Base-by-base conservation (phyloP, 441 rosid genomes). In the Euphorbia schlechtendalii region DNA sequence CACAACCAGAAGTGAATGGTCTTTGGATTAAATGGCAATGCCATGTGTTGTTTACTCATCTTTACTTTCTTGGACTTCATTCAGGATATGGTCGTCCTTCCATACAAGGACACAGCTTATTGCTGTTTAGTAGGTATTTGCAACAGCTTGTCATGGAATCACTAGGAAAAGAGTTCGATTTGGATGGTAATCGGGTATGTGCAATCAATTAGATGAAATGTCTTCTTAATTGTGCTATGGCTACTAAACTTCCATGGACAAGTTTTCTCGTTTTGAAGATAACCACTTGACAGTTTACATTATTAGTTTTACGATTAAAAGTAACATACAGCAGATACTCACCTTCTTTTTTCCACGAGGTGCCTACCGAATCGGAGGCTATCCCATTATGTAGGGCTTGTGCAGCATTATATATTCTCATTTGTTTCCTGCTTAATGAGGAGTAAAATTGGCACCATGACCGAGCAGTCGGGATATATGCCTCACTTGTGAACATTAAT, bases 141-240 rank as follows among this genome's bases (percentile, higher is more conserved):
- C 97, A 94, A 77, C 99, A 94, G 75, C 80, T 90, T 69, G 99
- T 90, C 70, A 94, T 94, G 99, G 99, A 94, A 82, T 90, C 99
- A 53, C 82, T 94, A 41, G 99, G 99, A 56, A 94, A 94, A 83
- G 98, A 94, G 78, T 89, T 89, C 80, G 99, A 94, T 77, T 84
- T 94, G 69, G 92, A 94, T 64, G 96, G 99, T 64, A 89, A 89
- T 80, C 77, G 78, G 83, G 99, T 90, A 81, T 69, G 88, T 74
- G 63, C 51, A 66, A 53, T 54, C 38, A 49, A 51, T 65, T 59
- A 17, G 28, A 27, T 56, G 45, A 28, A 34, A 3, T 20, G 14
- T 25, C 8, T 10, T 20, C 43, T 45, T 38, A 3, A 9, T 61
- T 17, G n/a, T 51, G 40, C 30, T 57, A 28, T 45, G 21, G 48